A percentile compares a stretch with the other conserved stretches of the same genome.
phyloP scores from a whole-genome alignment of 208 protist species.

The Leishmania braziliensis region DNA sequence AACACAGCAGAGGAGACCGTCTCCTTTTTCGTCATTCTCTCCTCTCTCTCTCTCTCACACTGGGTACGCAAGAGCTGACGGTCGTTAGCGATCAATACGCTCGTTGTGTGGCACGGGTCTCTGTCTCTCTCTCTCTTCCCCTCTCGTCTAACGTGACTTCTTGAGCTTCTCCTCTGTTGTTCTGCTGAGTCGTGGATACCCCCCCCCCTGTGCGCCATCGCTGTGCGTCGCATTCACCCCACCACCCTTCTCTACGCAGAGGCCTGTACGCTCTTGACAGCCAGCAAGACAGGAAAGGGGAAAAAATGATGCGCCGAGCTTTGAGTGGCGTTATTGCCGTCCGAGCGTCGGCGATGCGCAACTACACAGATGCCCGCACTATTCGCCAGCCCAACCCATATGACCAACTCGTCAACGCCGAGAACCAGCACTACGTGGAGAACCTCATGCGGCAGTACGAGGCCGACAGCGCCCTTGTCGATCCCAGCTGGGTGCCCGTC shows the following conservation, averaged over 20 bases:
- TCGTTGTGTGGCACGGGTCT: background rate
- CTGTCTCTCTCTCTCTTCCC: constrained; percentile 10
- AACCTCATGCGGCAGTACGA: constrained; percentile 79
- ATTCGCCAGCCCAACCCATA: constrained; percentile 77
- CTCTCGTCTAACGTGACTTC: background rate
- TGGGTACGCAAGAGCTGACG: background rate
- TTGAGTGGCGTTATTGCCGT: constrained; percentile 26
- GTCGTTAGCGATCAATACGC: background rate
- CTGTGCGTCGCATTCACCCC: background rate
- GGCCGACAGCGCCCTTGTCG: constrained; percentile 68
- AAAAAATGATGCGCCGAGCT: constrained; percentile 76
- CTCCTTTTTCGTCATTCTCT: background rate
- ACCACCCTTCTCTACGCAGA: background rate
- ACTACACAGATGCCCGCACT: constrained; percentile 77
- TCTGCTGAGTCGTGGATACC: background rate
- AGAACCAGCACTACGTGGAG: constrained; percentile 85
- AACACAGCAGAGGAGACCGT: background rate
- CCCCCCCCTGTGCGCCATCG: background rate
- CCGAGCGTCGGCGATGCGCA: constrained; percentile 29
- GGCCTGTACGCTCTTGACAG: background rate
- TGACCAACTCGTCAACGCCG: constrained; percentile 70
- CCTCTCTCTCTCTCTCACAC: background rate
- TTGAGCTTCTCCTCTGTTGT: constrained; percentile 7
- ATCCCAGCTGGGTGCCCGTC: constrained; percentile 82
- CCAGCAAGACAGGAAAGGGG: too few relatives aligned